Evolutionary conservation across 75 land plant species (phyloP).

Genomic region (Chamaecyparis obtusa): DNA sequence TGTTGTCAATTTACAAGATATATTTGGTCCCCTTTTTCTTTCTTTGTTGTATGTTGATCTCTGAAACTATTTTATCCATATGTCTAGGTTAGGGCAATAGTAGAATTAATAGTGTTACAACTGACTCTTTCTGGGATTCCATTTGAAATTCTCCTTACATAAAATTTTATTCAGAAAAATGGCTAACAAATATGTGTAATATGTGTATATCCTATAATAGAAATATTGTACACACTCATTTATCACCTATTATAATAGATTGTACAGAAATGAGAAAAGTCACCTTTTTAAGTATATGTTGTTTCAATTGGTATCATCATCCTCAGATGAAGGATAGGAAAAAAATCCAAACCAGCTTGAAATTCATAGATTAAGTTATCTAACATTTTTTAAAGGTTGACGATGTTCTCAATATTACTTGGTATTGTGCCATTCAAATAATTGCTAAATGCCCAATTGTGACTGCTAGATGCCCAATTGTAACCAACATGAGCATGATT

Average conservation of each 20-base stretch:
- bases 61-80: too few relatives aligned
- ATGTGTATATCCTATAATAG: conserved; percentile 29
- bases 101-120: too few relatives aligned
- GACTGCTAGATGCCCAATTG: conserved; percentile 33
- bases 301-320: background rate
- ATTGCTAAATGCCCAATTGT: too few relatives aligned
- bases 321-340: background rate
- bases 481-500: background rate
- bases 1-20: too few relatives aligned
- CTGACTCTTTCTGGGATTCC: too few relatives aligned
- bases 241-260: background rate
- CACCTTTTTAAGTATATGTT: background rate
- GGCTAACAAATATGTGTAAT: too few relatives aligned
- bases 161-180: too few relatives aligned
- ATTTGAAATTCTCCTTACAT: too few relatives aligned
- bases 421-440: conserved; percentile 27
- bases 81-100: too few relatives aligned
- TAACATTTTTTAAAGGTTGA: conserved; percentile 23
- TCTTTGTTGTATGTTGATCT: too few relatives aligned
- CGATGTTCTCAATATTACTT: conserved; percentile 23
- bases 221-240: background rate
- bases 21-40: too few relatives aligned
- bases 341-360: background rate
- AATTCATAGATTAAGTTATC: conserved; percentile 2
- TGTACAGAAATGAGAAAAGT: background rate